phyloP scores from a whole-genome alignment of 495 filamentous ascomycete species.

The Xanthoparmelia taractica region DNA sequence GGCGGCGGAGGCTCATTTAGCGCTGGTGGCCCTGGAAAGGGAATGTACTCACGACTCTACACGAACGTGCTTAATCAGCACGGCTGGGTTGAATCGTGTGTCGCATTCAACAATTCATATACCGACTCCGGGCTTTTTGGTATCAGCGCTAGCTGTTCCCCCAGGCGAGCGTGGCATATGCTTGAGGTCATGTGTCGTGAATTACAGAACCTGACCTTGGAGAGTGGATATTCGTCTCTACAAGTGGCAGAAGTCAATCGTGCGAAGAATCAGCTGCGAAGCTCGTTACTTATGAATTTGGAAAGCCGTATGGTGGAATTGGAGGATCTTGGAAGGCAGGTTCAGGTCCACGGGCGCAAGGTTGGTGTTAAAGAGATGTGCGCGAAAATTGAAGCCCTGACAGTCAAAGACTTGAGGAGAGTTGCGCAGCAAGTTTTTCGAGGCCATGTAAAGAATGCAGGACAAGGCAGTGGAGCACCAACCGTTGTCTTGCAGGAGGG shows the following conservation, averaged over 20 bases:
- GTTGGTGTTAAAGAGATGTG: slow-evolving; percentile 93
- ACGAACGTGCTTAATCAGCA: slow-evolving; percentile 97
- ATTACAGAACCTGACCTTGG: slow-evolving; percentile 66
- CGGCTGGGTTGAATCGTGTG: slow-evolving; percentile 90
- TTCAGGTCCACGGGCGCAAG: slow-evolving; percentile 90
- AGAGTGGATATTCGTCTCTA: slow-evolving; percentile 61
- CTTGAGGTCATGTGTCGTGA: slow-evolving; percentile 91
- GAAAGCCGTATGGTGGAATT: slow-evolving; percentile 96
- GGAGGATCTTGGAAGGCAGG: slow-evolving; percentile 93
- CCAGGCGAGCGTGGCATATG: slow-evolving; percentile 67
- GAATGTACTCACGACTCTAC: slow-evolving; percentile 96
- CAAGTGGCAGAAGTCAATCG: slow-evolving; percentile 73
- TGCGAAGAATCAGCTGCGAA: slow-evolving; percentile 96
- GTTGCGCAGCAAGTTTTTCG: slow-evolving; percentile 77
- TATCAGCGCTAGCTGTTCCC: slow-evolving; percentile 78
- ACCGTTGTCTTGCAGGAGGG: slow-evolving; percentile 90
- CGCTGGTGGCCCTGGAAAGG: slow-evolving; percentile 95
- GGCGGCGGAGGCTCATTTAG: slow-evolving; percentile 95
- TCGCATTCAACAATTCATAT: slow-evolving; percentile 95
- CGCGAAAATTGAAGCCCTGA: slow-evolving; percentile 70
- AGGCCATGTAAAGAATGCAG: slow-evolving; percentile 66
- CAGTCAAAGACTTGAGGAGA: slow-evolving; percentile 68
- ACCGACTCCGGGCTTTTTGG: slow-evolving; percentile 93
- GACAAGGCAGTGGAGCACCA: slow-evolving; percentile 77
- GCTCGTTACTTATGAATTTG: slow-evolving; percentile 91